phyloP scores from a whole-genome alignment of 129 eudicot genomes.

The Oenanthe sinensis region DNA sequence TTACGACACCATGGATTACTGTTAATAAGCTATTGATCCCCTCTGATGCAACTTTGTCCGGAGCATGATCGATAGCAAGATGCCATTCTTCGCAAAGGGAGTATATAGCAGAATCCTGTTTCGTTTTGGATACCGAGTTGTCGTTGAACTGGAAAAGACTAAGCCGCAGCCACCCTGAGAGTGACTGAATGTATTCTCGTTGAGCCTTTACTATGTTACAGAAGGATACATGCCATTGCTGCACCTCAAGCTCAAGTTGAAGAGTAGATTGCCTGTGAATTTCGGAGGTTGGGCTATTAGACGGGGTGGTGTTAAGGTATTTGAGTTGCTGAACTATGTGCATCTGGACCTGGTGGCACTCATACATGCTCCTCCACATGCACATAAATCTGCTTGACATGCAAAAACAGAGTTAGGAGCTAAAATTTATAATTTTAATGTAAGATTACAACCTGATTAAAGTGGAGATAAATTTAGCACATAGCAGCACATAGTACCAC shows the following conservation, averaged over 20 bases:
- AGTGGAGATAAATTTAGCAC: background rate
- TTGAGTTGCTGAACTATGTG: constrained; percentile 94
- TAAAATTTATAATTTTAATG: background rate
- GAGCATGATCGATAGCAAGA: constrained; percentile 67
- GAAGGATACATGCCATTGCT: constrained; percentile 84
- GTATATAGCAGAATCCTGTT: constrained; percentile 69
- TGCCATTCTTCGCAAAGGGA: constrained; percentile 95
- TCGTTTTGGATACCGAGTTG: constrained; percentile 35
- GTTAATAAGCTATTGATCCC: constrained; percentile 68
- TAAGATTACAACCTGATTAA: background rate
- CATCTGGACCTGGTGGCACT: constrained; percentile 88
- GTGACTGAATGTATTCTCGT: constrained; percentile 72
- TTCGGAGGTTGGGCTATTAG: constrained; percentile 62
- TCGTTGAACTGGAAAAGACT: constrained; percentile 77
- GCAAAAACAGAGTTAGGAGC: background rate
- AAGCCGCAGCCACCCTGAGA: constrained; percentile 97
- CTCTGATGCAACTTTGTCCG: constrained; percentile 91
- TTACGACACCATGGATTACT: constrained; percentile 70
- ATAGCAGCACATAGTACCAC: background rate
- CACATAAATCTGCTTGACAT: constrained; percentile 50
- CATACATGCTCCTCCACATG: constrained; percentile 97
- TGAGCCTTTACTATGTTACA: constrained; percentile 77
- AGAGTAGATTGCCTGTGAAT: constrained; percentile 81
- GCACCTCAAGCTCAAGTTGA: constrained; percentile 85
- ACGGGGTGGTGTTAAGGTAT: constrained; percentile 48